phyloP scores from a whole-genome alignment of 2,329 filamentous ascomycete genomes.

The Waltergamsia citrina region DNA sequence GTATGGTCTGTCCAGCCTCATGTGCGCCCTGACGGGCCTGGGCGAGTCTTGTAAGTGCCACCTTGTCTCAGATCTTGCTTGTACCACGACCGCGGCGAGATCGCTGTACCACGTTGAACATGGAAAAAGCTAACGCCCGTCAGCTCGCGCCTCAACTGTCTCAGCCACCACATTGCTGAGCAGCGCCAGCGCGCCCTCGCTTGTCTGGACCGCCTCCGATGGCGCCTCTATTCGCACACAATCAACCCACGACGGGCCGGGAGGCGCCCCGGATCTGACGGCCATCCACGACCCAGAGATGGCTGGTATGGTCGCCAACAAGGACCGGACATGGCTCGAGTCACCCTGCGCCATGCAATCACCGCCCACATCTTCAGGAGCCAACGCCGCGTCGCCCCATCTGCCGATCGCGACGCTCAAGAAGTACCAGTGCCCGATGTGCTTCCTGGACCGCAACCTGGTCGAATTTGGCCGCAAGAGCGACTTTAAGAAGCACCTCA shows the following conservation, averaged over 20 bases:
- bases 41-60: slow-evolving; percentile 24
- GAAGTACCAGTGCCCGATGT: slow-evolving; percentile 35
- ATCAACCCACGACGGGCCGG: slow-evolving; percentile 21
- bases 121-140: not conserved
- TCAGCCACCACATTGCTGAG: slow-evolving; percentile 30
- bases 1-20: slow-evolving; percentile 25
- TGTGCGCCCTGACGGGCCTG: slow-evolving; percentile 24
- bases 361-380: slow-evolving; percentile 19
- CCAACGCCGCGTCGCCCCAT: slow-evolving; percentile 24
- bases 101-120: not conserved
- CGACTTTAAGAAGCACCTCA: slow-evolving; percentile 39
- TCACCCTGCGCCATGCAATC: slow-evolving; percentile 26
- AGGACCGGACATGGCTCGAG: slow-evolving; percentile 26
- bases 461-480: slow-evolving; percentile 36
- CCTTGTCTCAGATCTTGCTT: not conserved
- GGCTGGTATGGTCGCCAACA: slow-evolving; percentile 16
- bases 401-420: slow-evolving; percentile 26
- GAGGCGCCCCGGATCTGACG: slow-evolving; percentile 20
- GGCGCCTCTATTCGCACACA: slow-evolving; percentile 28
- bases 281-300: slow-evolving; percentile 23
- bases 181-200: slow-evolving; percentile 27
- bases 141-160: slow-evolving; percentile 27
- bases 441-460: slow-evolving; percentile 32
- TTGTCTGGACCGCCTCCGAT: slow-evolving; percentile 31
- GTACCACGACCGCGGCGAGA: not conserved